A percentile compares a stretch with the other conserved stretches of the same genome.
These are phyloP conservation scores for Lepidium campestre DNA, from an alignment of 441 rosid species.

Conservation along the genomic window DNA sequence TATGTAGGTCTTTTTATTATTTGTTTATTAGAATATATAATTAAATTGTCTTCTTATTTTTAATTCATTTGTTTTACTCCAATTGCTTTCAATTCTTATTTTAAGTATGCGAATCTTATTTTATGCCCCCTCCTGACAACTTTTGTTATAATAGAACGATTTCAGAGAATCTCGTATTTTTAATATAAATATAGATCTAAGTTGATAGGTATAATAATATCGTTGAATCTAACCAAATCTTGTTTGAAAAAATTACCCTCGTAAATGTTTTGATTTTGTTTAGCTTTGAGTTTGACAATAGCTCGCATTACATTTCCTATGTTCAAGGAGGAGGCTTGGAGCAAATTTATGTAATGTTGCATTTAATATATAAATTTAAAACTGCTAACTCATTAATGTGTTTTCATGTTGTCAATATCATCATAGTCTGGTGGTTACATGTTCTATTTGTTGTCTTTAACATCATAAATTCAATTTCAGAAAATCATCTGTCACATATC, in stretches of 20 bases:
- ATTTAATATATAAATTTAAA: too few species aligned
- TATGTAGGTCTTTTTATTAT: slow-evolving; percentile 20
- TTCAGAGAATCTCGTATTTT: slow-evolving; percentile 21
- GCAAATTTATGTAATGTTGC: too few species aligned
- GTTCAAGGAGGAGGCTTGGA: not conserved
- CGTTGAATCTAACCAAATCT: slow-evolving; percentile 9
- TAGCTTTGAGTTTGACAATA: not conserved
- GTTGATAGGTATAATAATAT: slow-evolving; percentile 2
- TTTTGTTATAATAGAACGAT: slow-evolving; percentile 24
- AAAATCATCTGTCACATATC: too few species aligned
- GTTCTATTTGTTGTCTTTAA: too few species aligned
- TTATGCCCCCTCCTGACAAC: slow-evolving; percentile 23
- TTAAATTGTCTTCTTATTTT: not conserved
- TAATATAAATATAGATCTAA: slow-evolving; percentile 17
- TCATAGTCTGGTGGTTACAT: too few species aligned
- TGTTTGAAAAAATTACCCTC: not conserved
- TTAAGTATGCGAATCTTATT: slow-evolving; percentile 9
- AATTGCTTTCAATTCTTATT: not conserved
- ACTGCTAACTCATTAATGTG: too few species aligned
- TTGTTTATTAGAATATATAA: slow-evolving; percentile 7
- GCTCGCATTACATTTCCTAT: not conserved
- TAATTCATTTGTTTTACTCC: too few species aligned
- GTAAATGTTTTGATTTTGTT: not conserved
- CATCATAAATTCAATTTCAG: too few species aligned
- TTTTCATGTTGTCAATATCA: too few species aligned